phyloP scores from a whole-genome alignment of 768 basidiomycete genomes.

The Russula ochroleuca region DNA sequence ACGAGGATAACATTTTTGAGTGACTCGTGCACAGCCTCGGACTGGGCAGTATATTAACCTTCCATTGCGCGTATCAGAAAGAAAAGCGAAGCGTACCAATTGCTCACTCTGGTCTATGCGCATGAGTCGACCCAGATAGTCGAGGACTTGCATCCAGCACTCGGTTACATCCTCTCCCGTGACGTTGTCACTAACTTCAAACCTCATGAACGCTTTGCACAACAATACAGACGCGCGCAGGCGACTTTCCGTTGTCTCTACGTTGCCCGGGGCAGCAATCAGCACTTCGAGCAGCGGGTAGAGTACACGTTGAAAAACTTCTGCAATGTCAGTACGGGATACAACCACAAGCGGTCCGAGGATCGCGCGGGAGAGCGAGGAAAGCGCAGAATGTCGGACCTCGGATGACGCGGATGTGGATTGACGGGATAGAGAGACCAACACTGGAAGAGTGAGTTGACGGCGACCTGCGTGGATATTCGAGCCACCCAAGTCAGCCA shows the following conservation, averaged over 20 bases:
- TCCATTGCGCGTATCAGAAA: neutral
- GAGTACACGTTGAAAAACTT: conserved; percentile 83
- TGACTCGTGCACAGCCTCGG: conserved; percentile 93
- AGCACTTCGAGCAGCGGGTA: conserved; percentile 93
- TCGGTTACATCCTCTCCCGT: conserved; percentile 59
- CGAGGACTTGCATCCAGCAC: conserved; percentile 86
- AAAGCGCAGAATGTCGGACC: conserved; percentile 48
- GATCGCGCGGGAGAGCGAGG: conserved; percentile 46
- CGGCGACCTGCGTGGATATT: conserved; percentile 15
- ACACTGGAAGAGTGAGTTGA: conserved; percentile 22
- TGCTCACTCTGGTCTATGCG: conserved; percentile 79
- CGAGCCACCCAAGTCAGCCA: neutral
- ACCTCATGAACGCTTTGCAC: conserved; percentile 95
- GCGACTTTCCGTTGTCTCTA: conserved; percentile 88
- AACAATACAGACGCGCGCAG: conserved; percentile 82
- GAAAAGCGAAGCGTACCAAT: conserved; percentile 52
- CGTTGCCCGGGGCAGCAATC: conserved; percentile 74
- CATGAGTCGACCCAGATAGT: conserved; percentile 86
- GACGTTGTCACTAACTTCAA: conserved; percentile 64
- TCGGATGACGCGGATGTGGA: conserved; percentile 23
- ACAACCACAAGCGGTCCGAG: conserved; percentile 26
- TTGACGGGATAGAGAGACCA: conserved; percentile 22
- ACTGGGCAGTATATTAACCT: conserved; percentile 44
- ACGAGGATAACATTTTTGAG: conserved; percentile 95
- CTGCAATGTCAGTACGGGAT: conserved; percentile 62